Base-by-base conservation (phyloP, 1,284 basidiomycete genomes). In the Naganishia albida region DNA sequence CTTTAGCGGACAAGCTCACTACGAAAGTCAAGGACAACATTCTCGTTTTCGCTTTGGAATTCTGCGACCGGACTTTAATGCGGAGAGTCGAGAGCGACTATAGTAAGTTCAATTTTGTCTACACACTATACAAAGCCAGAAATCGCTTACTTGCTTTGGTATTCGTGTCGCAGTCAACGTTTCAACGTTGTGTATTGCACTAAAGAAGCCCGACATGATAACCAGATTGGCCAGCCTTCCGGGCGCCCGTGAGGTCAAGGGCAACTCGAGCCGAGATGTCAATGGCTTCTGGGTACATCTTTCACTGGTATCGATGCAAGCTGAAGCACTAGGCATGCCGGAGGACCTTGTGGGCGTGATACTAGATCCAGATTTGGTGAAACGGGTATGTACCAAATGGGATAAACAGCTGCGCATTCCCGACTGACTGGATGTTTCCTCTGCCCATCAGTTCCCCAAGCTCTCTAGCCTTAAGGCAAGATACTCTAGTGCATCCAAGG, bases 11-110 rank as follows among this genome's bases (percentile, higher is more conserved):
- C 2, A 34, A 56, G 42, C 23, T 28, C 18, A 34, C 18, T 2
- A 15, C 50, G 18, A 49, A 30, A 10, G 30, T 44, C 4, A 40
- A 59, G 18, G 64, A 60, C 34, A 42, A 50, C 20, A 52, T 65
- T 34, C 38, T 48, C 2, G 38, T 65, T 3, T 65, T 59, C 50
- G 44, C 38, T 18, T 18, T 55, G 8, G 18, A 28, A 2, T 65
- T 55, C 55, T 20, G 23, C n/a, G 39, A 20, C 25, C 7, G 18
- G 18, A 34, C 49, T 1, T n/a, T 65, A n/a, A 25, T 57, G 2
- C 23, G 64, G 0, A 38, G 64, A 13, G 40, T 60, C 18, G 64
- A 65, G 16, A 65, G 25, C 16, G 56, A 65, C 42, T 65, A 59
- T 28, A 65, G 63, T 64, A 18, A 57, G 63, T 57, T 23, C 20